Percentiles rank a stretch among this genome's conserved stretches.
Evolutionary conservation across 352 stramenopile genomes (phyloP).

Genomic region (Saprolegnia diclina): DNA sequence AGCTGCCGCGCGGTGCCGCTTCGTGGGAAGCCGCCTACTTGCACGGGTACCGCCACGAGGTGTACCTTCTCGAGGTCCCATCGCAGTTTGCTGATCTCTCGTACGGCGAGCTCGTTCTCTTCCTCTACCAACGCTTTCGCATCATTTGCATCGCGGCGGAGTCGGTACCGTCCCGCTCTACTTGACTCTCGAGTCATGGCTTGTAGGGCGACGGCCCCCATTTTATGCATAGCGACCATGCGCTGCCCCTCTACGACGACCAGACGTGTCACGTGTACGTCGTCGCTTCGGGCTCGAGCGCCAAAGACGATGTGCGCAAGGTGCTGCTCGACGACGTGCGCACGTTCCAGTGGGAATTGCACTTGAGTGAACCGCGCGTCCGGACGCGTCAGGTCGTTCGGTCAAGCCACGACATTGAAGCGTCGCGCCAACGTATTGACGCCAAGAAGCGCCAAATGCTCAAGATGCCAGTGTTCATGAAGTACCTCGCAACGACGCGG

Average conservation of each 20-base stretch:
- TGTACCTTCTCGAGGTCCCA: constrained; percentile 69
- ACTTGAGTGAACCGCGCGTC: constrained; percentile 42
- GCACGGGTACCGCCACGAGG: constrained; percentile 19
- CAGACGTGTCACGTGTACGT: constrained; percentile 73
- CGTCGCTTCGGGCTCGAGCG: constrained; percentile 47
- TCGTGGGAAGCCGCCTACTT: constrained; percentile 7
- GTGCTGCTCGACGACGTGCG: constrained; percentile 64
- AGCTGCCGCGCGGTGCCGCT: neutral
- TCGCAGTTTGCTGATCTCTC: constrained; percentile 67
- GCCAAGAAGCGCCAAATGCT: constrained; percentile 43
- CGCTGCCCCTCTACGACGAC: constrained; percentile 55
- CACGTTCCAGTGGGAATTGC: constrained; percentile 52
- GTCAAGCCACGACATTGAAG: constrained; percentile 49
- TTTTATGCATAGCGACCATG: constrained; percentile 71
- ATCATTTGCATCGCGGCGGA: constrained; percentile 3
- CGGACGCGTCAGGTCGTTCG: constrained; percentile 29
- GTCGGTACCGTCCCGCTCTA: neutral
- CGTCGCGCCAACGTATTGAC: constrained; percentile 36
- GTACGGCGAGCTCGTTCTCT: constrained; percentile 66
- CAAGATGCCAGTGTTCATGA: constrained; percentile 41
- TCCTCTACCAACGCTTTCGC: constrained; percentile 49
- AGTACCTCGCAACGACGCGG: constrained; percentile 20
- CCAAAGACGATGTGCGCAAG: constrained; percentile 48
- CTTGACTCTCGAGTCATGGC: neutral
- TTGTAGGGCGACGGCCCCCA: constrained; percentile 39